Conservation (phyloP, 768 basidiomycete genomes). For the Naematelia aurantialba region DNA sequence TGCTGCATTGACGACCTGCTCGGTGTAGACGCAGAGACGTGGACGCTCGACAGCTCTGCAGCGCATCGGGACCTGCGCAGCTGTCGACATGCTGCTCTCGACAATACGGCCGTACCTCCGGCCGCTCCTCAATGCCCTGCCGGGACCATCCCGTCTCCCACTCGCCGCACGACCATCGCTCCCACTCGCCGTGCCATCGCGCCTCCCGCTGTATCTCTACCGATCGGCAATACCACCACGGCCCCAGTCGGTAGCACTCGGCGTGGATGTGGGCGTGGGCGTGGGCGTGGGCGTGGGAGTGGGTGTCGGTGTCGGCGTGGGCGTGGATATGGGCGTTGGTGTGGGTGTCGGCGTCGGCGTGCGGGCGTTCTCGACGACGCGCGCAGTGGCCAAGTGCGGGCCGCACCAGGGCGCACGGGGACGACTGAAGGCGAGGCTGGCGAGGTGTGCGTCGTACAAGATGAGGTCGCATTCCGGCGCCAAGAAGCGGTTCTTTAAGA, state of each 20-base stretch:
- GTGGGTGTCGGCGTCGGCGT: neutral
- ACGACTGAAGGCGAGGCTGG: no score
- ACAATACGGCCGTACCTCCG: slow-evolving; percentile 12
- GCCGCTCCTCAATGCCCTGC: slow-evolving; percentile 8
- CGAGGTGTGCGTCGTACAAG: slow-evolving; percentile 26
- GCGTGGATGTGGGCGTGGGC: neutral
- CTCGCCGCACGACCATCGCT: neutral
- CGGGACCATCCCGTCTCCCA: slow-evolving; percentile 10
- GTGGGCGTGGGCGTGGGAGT: neutral
- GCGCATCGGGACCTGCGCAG: no score
- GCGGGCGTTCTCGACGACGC: neutral
- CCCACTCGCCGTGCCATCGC: no score
- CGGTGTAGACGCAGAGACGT: no score
- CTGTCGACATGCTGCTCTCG: slow-evolving; percentile 15
- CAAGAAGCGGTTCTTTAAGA: slow-evolving; percentile 49
- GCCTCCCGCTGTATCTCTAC: no score
- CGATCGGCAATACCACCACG: no score
- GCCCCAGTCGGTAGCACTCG: neutral
- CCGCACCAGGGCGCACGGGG: neutral
- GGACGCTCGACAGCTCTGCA: no score
- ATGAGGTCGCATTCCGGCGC: slow-evolving; percentile 51
- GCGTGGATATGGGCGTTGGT: no score
- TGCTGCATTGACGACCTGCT: no score
- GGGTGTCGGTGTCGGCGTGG: neutral
- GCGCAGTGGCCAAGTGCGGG: neutral